phyloP scores from a whole-genome alignment of 192 early-diverging fungal species.

The Phlyctochytrium bullatum region DNA sequence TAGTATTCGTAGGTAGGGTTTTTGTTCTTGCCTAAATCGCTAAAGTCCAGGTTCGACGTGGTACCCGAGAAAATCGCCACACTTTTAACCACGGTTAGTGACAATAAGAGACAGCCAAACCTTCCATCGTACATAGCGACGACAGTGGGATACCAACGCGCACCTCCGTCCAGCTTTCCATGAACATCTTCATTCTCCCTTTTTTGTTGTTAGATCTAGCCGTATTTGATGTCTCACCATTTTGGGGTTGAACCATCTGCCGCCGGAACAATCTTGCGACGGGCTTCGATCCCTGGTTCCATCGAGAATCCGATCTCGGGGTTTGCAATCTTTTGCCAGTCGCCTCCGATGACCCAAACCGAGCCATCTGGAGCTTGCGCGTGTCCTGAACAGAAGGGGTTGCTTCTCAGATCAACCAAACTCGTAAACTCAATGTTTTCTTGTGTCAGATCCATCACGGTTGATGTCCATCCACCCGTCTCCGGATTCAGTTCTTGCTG shows the following conservation, averaged over 20 bases:
- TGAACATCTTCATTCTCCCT: conserved; percentile 8
- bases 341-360: conserved; percentile 27
- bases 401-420: conserved; percentile 6
- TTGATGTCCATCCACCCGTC: conserved; percentile 12
- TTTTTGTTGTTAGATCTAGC: conserved; percentile 3
- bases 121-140: conserved; percentile 25
- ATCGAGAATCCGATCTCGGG: neutral
- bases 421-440: neutral
- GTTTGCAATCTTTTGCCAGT: conserved; percentile 8
- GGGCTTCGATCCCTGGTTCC: neutral
- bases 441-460: conserved; percentile 6
- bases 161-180: neutral
- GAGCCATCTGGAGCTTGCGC: conserved; percentile 20
- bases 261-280: neutral
- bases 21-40: conserved; percentile 14
- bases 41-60: conserved; percentile 25
- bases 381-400: conserved; percentile 37
- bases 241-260: neutral
- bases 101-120: conserved; percentile 1
- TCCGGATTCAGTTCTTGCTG: conserved; percentile 11
- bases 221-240: conserved; percentile 4
- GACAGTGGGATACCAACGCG: conserved; percentile 44
- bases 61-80: conserved; percentile 21
- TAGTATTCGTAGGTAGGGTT: conserved; percentile 45
- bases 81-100: neutral